Conservation (phyloP, 768 basidiomycete species). For the Lentinula sp. region DNA sequence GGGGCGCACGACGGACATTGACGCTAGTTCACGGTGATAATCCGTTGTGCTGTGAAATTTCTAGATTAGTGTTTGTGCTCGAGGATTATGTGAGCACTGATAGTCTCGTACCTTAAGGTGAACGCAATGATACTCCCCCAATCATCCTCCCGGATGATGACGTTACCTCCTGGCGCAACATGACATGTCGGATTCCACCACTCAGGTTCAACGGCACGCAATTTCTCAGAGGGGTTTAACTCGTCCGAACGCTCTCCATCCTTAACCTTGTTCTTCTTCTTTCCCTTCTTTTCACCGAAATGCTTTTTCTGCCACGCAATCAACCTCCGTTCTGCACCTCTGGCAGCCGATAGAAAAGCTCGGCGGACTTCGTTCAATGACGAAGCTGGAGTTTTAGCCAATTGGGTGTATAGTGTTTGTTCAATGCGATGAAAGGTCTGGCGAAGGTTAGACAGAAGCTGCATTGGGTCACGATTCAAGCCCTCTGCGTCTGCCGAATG, state of each 20-base stretch:
- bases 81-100: background rate
- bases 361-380: conserved; percentile 60
- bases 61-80: background rate
- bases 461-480: conserved; percentile 21
- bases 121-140: conserved; percentile 79
- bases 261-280: conserved; percentile 17
- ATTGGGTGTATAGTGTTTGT: conserved; percentile 50
- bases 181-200: conserved; percentile 65
- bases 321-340: conserved; percentile 49
- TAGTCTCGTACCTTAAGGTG: conserved; percentile 54
- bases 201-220: conserved; percentile 41
- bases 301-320: conserved; percentile 65
- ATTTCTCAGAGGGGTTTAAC: conserved; percentile 8
- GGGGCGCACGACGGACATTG: conserved; percentile 26
- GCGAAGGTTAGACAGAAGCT: conserved; percentile 43
- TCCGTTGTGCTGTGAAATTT: conserved; percentile 44
- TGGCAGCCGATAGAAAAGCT: conserved; percentile 45
- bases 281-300: conserved; percentile 22
- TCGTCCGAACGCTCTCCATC: background rate
- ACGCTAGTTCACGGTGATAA: conserved; percentile 45
- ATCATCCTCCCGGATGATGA: conserved; percentile 64
- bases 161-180: conserved; percentile 58
- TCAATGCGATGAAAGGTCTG: conserved; percentile 54
- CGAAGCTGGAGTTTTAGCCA: conserved; percentile 37
- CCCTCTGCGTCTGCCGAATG: background rate